These are phyloP conservation scores for Huntiella omanensis DNA, from an alignment of 2,329 filamentous ascomycete genomes.

Conservation along the genomic window DNA sequence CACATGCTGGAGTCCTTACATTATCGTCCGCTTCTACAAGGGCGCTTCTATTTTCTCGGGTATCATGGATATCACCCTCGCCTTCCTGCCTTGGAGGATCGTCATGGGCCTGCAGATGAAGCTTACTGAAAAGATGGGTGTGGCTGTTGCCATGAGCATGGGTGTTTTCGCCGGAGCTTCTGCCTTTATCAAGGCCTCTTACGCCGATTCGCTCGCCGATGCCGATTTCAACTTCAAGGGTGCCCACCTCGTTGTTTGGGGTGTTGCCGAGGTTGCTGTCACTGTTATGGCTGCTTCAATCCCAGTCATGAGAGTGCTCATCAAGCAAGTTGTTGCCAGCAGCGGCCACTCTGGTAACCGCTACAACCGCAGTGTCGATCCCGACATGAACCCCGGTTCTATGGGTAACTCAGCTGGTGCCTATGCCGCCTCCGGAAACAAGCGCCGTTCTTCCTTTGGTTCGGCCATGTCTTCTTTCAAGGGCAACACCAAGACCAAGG, in stretches of 20 bases:
- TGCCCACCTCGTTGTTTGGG: constrained; percentile 11
- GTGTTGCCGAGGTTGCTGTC: constrained; percentile 11
- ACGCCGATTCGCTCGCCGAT: neutral
- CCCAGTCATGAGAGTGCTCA: constrained; percentile 14
- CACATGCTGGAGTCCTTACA: constrained; percentile 14
- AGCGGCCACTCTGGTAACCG: constrained; percentile 3
- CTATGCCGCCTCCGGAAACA: constrained; percentile 2
- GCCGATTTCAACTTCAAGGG: constrained; percentile 8
- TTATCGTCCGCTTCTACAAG: constrained; percentile 7
- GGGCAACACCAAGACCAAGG: constrained; percentile 6
- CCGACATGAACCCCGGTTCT: neutral
- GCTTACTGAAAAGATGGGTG: constrained; percentile 15
- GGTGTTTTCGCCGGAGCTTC: constrained; percentile 13
- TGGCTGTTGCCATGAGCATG: constrained; percentile 15
- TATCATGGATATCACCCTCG: constrained; percentile 13
- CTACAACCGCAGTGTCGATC: constrained; percentile 9
- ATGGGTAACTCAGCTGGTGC: constrained; percentile 7
- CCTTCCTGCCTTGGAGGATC: constrained; percentile 15
- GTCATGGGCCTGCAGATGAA: constrained; percentile 16
- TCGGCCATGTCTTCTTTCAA: constrained; percentile 6
- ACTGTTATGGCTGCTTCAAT: constrained; percentile 15
- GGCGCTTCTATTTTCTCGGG: constrained; percentile 11
- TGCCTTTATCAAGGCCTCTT: constrained; percentile 7
- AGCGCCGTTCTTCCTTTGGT: constrained; percentile 8
- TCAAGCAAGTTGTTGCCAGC: constrained; percentile 11